These are phyloP conservation scores for Boletus barrowsii DNA, from an alignment of 768 basidiomycete species.

Conservation along the genomic window DNA sequence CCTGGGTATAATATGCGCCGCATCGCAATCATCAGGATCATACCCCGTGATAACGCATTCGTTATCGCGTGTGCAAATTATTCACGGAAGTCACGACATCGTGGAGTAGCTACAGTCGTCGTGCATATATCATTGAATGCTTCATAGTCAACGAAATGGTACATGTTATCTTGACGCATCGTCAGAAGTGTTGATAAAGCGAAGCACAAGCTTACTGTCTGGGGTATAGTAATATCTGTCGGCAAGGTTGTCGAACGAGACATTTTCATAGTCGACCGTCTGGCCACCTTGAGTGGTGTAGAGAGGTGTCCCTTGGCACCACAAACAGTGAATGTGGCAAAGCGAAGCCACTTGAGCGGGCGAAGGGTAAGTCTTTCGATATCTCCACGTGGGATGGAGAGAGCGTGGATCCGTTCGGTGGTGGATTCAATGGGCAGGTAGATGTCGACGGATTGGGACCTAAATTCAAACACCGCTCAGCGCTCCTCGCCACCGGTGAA, in stretches of 20 bases:
- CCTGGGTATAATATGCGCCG: too few relatives aligned
- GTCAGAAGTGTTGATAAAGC: too few relatives aligned
- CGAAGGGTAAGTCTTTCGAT: too few relatives aligned
- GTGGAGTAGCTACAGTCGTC: background rate
- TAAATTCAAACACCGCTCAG: too few relatives aligned
- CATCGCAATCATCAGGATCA: too few relatives aligned
- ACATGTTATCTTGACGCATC: background rate
- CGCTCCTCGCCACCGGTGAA: too few relatives aligned
- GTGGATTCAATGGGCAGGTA: background rate
- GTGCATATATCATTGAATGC: background rate
- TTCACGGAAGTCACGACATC: background rate
- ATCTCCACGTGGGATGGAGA: background rate
- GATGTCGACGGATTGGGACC: background rate
- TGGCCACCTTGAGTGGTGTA: background rate
- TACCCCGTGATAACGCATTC: background rate
- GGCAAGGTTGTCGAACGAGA: too few relatives aligned
- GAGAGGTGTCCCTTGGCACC: too few relatives aligned
- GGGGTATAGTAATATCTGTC: background rate
- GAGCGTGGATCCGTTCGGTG: too few relatives aligned
- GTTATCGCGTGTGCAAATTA: background rate
- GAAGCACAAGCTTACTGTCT: background rate
- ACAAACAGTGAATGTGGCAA: too few relatives aligned
- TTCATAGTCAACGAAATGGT: background rate
- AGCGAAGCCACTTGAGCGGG: too few relatives aligned
- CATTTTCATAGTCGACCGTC: background rate